phyloP scores from a whole-genome alignment of 192 early-diverging fungal genomes.

The Coemansia sp. region DNA sequence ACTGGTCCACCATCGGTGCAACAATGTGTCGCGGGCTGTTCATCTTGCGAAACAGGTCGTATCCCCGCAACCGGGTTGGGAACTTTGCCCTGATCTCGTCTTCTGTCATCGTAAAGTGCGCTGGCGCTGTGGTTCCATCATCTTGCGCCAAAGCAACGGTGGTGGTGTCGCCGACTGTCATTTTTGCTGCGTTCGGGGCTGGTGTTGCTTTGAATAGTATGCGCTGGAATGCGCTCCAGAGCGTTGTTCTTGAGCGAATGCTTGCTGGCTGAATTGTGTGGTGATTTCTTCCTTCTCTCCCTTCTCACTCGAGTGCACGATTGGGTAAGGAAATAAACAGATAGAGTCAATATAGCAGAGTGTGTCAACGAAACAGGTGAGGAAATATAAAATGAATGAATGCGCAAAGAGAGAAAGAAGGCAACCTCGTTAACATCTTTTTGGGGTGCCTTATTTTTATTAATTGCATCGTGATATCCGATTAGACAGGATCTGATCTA shows the following conservation, averaged over 20 bases:
- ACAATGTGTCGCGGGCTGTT: conserved; percentile 77
- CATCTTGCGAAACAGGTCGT: conserved; percentile 76
- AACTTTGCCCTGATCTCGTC: conserved; percentile 53
- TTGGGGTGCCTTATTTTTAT: too few species aligned
- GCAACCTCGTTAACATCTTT: not conserved
- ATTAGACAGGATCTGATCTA: too few species aligned
- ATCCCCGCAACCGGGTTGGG: conserved; percentile 68
- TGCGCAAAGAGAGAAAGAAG: not conserved
- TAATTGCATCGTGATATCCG: too few species aligned
- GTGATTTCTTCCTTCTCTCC: not conserved
- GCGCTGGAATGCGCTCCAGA: conserved; percentile 16
- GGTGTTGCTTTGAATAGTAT: conserved; percentile 2
- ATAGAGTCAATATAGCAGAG: not conserved
- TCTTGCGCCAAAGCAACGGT: not conserved
- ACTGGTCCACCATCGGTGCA: conserved; percentile 98
- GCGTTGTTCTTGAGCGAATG: conserved; percentile 3
- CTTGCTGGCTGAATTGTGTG: not conserved
- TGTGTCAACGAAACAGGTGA: too few species aligned
- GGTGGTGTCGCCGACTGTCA: not conserved
- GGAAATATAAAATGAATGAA: not conserved
- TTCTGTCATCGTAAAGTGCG: conserved; percentile 67
- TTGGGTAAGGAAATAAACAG: not conserved
- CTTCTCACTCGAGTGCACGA: too few species aligned
- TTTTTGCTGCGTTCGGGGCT: not conserved
- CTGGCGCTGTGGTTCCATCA: conserved; percentile 77